Base-by-base conservation (phyloP, 2,329 filamentous ascomycete genomes). In the Cercospora brassicicola region DNA sequence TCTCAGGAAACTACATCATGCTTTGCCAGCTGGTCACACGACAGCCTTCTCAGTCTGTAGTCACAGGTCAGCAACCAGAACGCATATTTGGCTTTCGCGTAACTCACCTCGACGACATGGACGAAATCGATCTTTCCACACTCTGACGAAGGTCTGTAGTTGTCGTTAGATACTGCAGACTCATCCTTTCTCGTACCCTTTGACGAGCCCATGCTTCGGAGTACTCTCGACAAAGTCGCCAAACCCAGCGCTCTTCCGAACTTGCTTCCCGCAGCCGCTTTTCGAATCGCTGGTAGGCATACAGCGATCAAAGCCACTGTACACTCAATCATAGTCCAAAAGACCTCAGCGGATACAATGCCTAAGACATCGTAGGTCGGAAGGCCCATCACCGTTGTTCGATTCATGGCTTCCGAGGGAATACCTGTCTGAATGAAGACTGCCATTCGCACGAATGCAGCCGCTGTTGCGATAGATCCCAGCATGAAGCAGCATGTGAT, bases 251-350 rank as follows among this genome's bases (percentile, higher is more conserved):
- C 55, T 30, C 66, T 69, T 13, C 67, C 64, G 9, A 69, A 33
- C 28, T 48, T 53, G 36, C 64, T 69, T 26, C 53, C 59, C 18
- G 61, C 61, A 5, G 64, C 67, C 9, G 59, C 48, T 18, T 64
- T 66, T 7, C 64, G 60, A 8, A 69, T 61, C 3, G 64, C 67
- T 26, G 67, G 67, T 8, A 69, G 55, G 33, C 67, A 69, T 8
- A 69, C 64, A 9, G 67, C 67, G 30, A 67, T 69, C 28, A 69
- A 33, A n/a, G 67, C 67, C 7, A 69, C 48, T 6, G 64, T 69
- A 18, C 64, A 67, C 13, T 69, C 67, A 28, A 69, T 64, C 64
- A 69, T 69, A 13, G 67, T 69, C 67, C 67, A 69, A 45, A 69
- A 69, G 4, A 69, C 65, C 33, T 69, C 67, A 1, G 64, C 65